phyloP scores from a whole-genome alignment of 2,329 filamentous ascomycete species.

The Apiospora phragmitis region DNA sequence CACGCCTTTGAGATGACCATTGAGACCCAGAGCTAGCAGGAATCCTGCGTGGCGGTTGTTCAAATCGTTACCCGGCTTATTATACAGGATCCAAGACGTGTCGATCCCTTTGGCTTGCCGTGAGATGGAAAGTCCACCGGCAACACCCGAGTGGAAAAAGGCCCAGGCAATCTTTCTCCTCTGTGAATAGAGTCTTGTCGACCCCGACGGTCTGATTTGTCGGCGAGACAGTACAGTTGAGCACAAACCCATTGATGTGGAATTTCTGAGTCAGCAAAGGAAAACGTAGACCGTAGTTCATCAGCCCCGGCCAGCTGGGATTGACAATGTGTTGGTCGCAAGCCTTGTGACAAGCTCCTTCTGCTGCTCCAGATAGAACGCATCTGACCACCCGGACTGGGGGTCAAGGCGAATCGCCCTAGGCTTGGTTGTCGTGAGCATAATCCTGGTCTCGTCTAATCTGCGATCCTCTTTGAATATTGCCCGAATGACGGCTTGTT shows the following conservation, averaged over 20 bases:
- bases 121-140: constrained; percentile 90
- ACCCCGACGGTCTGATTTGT: constrained; percentile 91
- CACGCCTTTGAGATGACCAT: constrained; percentile 89
- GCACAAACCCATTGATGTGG: constrained; percentile 84
- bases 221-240: constrained; percentile 89
- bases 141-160: constrained; percentile 95
- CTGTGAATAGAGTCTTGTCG: constrained; percentile 82
- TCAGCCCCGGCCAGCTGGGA: constrained; percentile 81
- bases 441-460: constrained; percentile 78
- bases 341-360: constrained; percentile 86
- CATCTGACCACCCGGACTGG: constrained; percentile 78
- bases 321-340: constrained; percentile 82
- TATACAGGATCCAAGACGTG: constrained; percentile 98
- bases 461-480: constrained; percentile 92
- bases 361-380: constrained; percentile 86
- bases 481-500: constrained; percentile 77
- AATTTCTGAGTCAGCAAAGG: constrained; percentile 93
- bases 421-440: constrained; percentile 83
- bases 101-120: constrained; percentile 90
- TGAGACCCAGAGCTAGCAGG: constrained; percentile 84
- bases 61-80: constrained; percentile 83
- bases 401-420: constrained; percentile 76
- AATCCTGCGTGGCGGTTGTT: constrained; percentile 97
- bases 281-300: constrained; percentile 84
- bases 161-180: constrained; percentile 99